phyloP scores from a whole-genome alignment of 2,329 filamentous ascomycete genomes.

The Trichoderma gracile region DNA sequence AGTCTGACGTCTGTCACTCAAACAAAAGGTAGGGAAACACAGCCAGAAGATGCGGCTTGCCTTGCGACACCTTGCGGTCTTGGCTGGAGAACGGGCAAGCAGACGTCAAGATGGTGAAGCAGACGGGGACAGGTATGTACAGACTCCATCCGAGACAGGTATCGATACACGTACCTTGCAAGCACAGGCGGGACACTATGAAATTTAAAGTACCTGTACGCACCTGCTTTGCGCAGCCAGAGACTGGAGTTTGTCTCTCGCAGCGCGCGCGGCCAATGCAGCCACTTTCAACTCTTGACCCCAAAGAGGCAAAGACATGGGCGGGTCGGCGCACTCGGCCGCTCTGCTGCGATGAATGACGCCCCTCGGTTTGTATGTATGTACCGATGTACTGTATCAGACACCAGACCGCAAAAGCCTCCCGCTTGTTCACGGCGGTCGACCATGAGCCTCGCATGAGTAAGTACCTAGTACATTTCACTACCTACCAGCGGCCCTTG shows the following conservation, averaged over 20 bases:
- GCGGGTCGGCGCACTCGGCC: slow-evolving; percentile 21
- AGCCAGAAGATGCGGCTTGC: too few species aligned
- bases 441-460: not conserved
- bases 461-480: not conserved
- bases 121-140: too few species aligned
- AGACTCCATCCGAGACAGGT: too few species aligned
- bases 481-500: not conserved
- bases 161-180: not conserved
- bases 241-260: too few species aligned
- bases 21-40: too few species aligned
- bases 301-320: not conserved
- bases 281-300: slow-evolving; percentile 8
- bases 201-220: too few species aligned
- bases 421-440: too few species aligned
- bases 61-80: too few species aligned
- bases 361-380: too few species aligned
- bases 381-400: not conserved
- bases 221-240: too few species aligned
- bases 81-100: too few species aligned
- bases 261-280: slow-evolving; percentile 16
- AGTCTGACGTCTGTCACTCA: not conserved
- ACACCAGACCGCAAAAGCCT: not conserved
- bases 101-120: too few species aligned
- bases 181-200: not conserved
- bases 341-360: not conserved